Evolutionary conservation across 805 yeast species (phyloP).

Genomic region (Yarrowia sp.): DNA sequence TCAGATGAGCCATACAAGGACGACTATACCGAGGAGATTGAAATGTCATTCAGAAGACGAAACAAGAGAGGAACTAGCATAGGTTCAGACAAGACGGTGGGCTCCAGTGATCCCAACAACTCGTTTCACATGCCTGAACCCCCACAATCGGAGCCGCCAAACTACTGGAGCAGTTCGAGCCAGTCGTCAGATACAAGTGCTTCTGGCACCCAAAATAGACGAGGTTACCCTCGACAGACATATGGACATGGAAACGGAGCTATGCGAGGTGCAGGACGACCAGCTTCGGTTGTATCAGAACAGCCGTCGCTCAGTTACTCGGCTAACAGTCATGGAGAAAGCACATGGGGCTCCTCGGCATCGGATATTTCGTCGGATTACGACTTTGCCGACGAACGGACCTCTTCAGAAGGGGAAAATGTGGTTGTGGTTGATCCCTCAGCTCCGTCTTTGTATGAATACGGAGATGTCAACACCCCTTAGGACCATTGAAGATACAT

Average conservation of each 20-base stretch:
- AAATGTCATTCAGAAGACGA: slow-evolving; percentile 34
- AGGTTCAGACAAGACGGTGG: slow-evolving; percentile 31
- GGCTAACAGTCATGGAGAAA: slow-evolving; percentile 29
- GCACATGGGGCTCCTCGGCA: slow-evolving; percentile 34
- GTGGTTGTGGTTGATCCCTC: slow-evolving; percentile 35
- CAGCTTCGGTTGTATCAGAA: slow-evolving; percentile 17
- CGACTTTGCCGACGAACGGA: slow-evolving; percentile 32
- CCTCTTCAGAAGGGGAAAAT: slow-evolving; percentile 27
- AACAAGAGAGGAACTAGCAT: slow-evolving; percentile 28
- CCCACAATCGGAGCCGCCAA: neutral
- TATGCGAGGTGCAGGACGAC: slow-evolving; percentile 9
- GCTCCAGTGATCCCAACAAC: slow-evolving; percentile 21
- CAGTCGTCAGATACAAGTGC: slow-evolving; percentile 10
- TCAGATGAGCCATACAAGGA: slow-evolving; percentile 18
- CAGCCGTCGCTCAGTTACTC: slow-evolving; percentile 34
- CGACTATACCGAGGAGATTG: slow-evolving; percentile 35
- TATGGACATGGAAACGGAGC: slow-evolving; percentile 1
- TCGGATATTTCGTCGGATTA: slow-evolving; percentile 34
- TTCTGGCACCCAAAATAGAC: neutral
- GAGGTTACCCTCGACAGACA: slow-evolving; percentile 18
- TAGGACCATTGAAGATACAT: neutral
- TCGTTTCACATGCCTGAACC: slow-evolving; percentile 28
- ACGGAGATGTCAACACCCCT: neutral
- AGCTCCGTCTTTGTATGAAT: slow-evolving; percentile 5
- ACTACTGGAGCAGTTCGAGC: slow-evolving; percentile 10